These are phyloP conservation scores for Lathyrus aphaca DNA, from an alignment of 306 rosid species.

Conservation along the genomic window DNA sequence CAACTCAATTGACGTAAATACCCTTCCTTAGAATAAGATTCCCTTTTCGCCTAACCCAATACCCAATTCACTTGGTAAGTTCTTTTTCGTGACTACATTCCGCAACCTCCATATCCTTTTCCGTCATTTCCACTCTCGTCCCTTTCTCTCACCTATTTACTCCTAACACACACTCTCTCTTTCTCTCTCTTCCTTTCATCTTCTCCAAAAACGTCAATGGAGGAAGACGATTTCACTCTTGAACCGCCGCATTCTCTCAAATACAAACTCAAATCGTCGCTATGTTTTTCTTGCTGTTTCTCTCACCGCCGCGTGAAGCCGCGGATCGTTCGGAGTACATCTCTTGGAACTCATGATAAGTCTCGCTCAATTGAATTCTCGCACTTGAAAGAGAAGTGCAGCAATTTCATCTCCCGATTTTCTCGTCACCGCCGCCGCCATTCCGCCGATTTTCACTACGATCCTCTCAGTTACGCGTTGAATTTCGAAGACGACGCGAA, in stretches of 20 bases:
- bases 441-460: slow-evolving; percentile 77
- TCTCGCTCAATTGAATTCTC: slow-evolving; percentile 47
- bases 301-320: slow-evolving; percentile 41
- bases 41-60: background rate
- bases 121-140: slow-evolving; percentile 35
- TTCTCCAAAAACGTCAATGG: slow-evolving; percentile 37
- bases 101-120: slow-evolving; percentile 32
- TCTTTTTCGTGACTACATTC: background rate
- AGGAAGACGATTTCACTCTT: slow-evolving; percentile 34
- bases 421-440: slow-evolving; percentile 61
- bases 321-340: slow-evolving; percentile 45
- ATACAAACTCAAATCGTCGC: slow-evolving; percentile 50
- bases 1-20: background rate
- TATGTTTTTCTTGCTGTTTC: slow-evolving; percentile 50
- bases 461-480: slow-evolving; percentile 61
- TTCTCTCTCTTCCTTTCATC: background rate
- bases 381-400: slow-evolving; percentile 53
- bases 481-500: slow-evolving; percentile 66
- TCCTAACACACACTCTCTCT: background rate
- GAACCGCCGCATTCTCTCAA: slow-evolving; percentile 48
- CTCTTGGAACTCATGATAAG: slow-evolving; percentile 33
- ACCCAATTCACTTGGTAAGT: background rate
- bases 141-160: slow-evolving; percentile 27
- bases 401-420: slow-evolving; percentile 52
- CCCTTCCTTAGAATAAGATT: slow-evolving; percentile 15